A percentile compares a stretch with the other conserved stretches of the same genome.
Evolutionary conservation across 257 asterid species (phyloP).

Genomic region (Solanum sitiens): DNA sequence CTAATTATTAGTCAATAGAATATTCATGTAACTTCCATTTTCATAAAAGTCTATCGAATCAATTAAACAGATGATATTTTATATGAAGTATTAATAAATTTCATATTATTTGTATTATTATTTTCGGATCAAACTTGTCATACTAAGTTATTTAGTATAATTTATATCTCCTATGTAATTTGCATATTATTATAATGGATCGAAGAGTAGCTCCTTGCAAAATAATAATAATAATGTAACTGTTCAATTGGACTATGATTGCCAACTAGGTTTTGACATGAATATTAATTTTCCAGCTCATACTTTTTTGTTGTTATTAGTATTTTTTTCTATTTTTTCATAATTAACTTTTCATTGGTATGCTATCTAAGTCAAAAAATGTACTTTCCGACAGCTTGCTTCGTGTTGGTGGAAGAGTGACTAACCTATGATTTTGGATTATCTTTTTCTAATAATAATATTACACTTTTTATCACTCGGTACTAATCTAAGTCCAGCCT

Average conservation of each 20-base stretch:
- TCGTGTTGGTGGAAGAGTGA: constrained; percentile 1
- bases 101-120: background rate
- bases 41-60: background rate
- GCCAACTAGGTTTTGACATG: constrained; percentile 2
- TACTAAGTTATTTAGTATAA: background rate
- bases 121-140: background rate
- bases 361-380: background rate
- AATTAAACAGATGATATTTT: background rate
- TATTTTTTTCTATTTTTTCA: background rate
- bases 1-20: background rate
- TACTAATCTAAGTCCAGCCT: background rate
- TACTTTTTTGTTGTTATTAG: background rate
- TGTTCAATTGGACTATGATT: background rate
- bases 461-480: background rate
- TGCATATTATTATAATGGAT: background rate
- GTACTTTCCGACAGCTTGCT: background rate
- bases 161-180: background rate
- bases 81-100: background rate
- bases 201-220: background rate
- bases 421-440: background rate
- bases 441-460: background rate
- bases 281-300: background rate
- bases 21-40: background rate
- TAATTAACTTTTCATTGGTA: background rate
- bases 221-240: background rate